Evolutionary conservation across 2,329 filamentous ascomycete genomes (phyloP).

Genomic region (Fusarium protoensiforme): DNA sequence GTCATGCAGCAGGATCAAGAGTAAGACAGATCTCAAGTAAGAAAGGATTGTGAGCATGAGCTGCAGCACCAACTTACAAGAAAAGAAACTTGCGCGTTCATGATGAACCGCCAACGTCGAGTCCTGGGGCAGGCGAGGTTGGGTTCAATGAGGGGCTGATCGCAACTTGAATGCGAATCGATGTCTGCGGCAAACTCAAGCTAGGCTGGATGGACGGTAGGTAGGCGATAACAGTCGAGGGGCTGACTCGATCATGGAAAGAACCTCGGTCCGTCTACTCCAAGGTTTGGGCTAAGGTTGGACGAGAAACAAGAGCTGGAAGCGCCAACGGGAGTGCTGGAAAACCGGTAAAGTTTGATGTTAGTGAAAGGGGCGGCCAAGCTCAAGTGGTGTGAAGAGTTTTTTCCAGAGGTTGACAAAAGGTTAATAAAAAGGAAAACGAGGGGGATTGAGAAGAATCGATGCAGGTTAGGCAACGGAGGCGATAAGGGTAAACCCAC

Average conservation of each 20-base stretch:
- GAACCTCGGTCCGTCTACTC: conserved; percentile 24
- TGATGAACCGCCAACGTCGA: conserved; percentile 45
- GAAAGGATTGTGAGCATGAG: not conserved
- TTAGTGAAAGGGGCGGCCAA: not conserved
- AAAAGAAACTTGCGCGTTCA: conserved; percentile 69
- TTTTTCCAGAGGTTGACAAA: conserved; percentile 3
- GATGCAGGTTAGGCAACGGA: conserved; percentile 26
- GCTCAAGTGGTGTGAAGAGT: conserved; percentile 14
- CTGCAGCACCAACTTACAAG: conserved; percentile 57
- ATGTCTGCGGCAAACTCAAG: conserved; percentile 11
- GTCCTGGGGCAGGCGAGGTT: conserved; percentile 1
- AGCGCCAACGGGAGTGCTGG: conserved; percentile 10
- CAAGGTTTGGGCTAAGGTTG: conserved; percentile 35
- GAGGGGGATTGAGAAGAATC: conserved; percentile 15
- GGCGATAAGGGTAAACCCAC: conserved; percentile 36
- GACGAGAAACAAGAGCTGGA: conserved; percentile 24
- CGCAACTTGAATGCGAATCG: conserved; percentile 5
- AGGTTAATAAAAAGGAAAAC: conserved; percentile 1
- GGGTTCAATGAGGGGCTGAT: not conserved
- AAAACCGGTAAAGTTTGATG: conserved; percentile 35
- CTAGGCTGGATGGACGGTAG: conserved; percentile 11
- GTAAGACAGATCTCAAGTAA: not conserved
- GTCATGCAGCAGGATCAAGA: not conserved
- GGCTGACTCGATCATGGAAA: conserved; percentile 35
- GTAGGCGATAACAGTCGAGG: conserved; percentile 24